These are phyloP conservation scores for Salvia miltiorrhiza DNA, from an alignment of 257 asterid genomes.

Conservation along the genomic window DNA sequence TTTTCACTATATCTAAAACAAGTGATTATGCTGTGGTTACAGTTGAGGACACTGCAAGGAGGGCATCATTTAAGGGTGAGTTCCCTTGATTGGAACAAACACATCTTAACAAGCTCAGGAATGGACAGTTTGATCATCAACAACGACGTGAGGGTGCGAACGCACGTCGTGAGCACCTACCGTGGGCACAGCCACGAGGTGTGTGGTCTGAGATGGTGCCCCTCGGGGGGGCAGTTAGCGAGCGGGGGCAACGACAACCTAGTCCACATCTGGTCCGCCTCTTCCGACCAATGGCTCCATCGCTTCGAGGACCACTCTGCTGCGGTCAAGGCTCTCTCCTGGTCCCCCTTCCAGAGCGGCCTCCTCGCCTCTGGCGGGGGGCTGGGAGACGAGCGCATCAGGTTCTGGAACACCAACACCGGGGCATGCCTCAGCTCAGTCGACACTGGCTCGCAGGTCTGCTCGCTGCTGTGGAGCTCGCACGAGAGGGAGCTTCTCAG, in stretches of 20 bases:
- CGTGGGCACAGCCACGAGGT: slow-evolving; percentile 36
- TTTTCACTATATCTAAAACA: neutral
- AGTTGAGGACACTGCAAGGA: slow-evolving; percentile 39
- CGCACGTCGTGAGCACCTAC: slow-evolving; percentile 29
- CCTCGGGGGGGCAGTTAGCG: slow-evolving; percentile 39
- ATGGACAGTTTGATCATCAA: slow-evolving; percentile 34
- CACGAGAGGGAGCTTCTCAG: slow-evolving; percentile 46
- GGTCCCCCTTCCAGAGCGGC: slow-evolving; percentile 56
- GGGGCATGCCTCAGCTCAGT: slow-evolving; percentile 45
- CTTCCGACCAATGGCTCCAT: slow-evolving; percentile 34
- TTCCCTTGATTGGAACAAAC: slow-evolving; percentile 43
- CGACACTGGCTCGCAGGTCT: slow-evolving; percentile 43
- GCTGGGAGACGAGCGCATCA: slow-evolving; percentile 34
- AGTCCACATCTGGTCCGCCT: slow-evolving; percentile 32
- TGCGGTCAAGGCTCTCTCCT: slow-evolving; percentile 47
- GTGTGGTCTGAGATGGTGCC: slow-evolving; percentile 37
- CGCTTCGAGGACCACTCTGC: slow-evolving; percentile 38
- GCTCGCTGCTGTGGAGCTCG: slow-evolving; percentile 44
- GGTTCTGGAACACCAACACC: slow-evolving; percentile 42
- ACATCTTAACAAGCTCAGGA: slow-evolving; percentile 41
- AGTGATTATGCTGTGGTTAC: neutral
- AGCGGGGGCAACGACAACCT: slow-evolving; percentile 47
- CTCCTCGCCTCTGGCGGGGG: slow-evolving; percentile 56
- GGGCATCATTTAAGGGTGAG: slow-evolving; percentile 37
- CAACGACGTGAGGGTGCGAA: slow-evolving; percentile 31